Base-by-base conservation (phyloP, 306 rosid genomes). In the Hylodesmum podocarpum region DNA sequence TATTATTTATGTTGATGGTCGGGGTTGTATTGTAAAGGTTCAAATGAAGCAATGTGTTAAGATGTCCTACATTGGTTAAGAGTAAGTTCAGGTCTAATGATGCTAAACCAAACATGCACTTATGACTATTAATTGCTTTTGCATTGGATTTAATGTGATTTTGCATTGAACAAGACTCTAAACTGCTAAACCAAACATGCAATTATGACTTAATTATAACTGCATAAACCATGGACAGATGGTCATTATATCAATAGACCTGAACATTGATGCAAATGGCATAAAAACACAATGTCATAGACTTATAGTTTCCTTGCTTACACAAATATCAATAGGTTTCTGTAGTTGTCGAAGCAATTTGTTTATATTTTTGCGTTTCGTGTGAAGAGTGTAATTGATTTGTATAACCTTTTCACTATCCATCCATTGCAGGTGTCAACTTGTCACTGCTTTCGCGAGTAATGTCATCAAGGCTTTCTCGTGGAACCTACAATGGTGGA, bases 391-490 rank as follows among this genome's bases (percentile, higher is more conserved):
- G 25, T 4, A 50, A 29, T 54, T 37, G 67, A 55, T 58, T 25
- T 59, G 4, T 44, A 8, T 54, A 59, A 33, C 27, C 51, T 25
- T 36, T 53, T 29, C 22, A 16, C 36, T 19, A 29, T 77, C 28
- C 67, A 47, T 12, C 76, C 18, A 65, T 65, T 83, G 29, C 89
- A 96, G 99, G 99, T 66, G 97, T 96, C 33, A 96, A 96, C 85
- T 83, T 96, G 83, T 87, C 99, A 55, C 96, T 96, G 22, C 96
- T 96, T 68, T 96, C 99, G 0, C 86, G 98, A 44, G 99, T 96
- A 41, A 96, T 96, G 99, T 92, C 99, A 3, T 89, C 99, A 0
- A 82, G 99, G 82, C 99, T 96, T 75, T 89, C 99, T 14, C 99
- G 99, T 1, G 99, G 99, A 67, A 96, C 99, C 33, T 96, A 88